Conservation (phyloP, 2,329 filamentous ascomycete species). For the Ceratocystis cacaofunesta region DNA sequence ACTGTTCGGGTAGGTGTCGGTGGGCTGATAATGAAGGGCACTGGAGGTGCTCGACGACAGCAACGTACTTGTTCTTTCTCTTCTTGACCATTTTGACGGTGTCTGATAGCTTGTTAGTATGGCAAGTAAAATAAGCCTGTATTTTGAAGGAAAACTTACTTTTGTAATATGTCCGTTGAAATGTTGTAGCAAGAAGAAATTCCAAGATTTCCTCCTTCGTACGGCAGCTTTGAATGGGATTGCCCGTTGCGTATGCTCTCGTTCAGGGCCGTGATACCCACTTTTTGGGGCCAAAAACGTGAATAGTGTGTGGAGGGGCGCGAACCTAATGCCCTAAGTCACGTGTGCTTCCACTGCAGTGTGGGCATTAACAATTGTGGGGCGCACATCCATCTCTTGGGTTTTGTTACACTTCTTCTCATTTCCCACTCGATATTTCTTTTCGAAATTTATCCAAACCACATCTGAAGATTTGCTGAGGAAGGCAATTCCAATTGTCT, state of each 20-base stretch:
- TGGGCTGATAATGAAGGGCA: background rate
- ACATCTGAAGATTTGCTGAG: constrained; percentile 47
- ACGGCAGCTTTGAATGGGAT: constrained; percentile 8
- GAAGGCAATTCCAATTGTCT: constrained; percentile 49
- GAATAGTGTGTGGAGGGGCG: constrained; percentile 16
- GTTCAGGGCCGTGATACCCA: constrained; percentile 4
- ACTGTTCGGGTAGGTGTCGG: background rate
- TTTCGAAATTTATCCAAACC: constrained; percentile 25
- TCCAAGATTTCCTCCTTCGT: constrained; percentile 3
- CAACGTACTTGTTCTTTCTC: constrained; percentile 51
- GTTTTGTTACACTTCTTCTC: constrained; percentile 19
- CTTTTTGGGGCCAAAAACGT: constrained; percentile 5
- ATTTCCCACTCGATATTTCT: constrained; percentile 16
- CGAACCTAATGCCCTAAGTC: constrained; percentile 18
- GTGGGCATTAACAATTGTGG: constrained; percentile 17
- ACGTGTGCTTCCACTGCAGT: constrained; percentile 5
- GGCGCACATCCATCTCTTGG: constrained; percentile 19
- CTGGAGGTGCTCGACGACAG: background rate
- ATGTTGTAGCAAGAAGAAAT: constrained; percentile 14
- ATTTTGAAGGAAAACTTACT: constrained; percentile 9
- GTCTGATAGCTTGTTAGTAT: constrained; percentile 29
- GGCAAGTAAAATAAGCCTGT: constrained; percentile 20
- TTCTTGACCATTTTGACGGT: constrained; percentile 57
- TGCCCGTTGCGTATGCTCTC: constrained; percentile 3
- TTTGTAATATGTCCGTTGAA: constrained; percentile 16